Percentiles rank a stretch among this genome's conserved stretches.
These are phyloP conservation scores for Oryza meyeriana DNA, from an alignment of 176 grass and related monocot species.

Conservation along the genomic window DNA sequence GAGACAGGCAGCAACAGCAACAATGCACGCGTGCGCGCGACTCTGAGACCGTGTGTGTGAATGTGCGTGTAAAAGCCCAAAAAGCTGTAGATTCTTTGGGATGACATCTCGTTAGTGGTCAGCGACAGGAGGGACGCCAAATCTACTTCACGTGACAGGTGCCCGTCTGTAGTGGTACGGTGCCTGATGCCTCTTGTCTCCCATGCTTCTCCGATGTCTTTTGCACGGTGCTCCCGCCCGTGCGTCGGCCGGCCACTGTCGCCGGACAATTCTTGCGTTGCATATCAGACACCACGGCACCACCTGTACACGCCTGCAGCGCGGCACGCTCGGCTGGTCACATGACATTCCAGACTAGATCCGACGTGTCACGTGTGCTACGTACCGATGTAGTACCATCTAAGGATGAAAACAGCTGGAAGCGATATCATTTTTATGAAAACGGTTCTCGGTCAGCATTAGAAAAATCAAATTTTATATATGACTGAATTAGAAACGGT, in stretches of 20 bases:
- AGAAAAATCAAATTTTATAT: too few relatives aligned
- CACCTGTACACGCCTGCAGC: too few relatives aligned
- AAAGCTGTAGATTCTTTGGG: not conserved
- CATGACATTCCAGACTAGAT: not conserved
- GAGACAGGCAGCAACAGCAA: not conserved
- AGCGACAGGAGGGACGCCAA: conserved; percentile 20
- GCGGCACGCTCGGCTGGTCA: not conserved
- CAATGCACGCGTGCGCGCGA: not conserved
- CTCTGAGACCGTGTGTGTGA: not conserved
- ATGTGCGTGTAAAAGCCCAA: not conserved
- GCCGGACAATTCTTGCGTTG: not conserved
- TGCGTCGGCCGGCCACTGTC: not conserved
- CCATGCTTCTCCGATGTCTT: not conserved
- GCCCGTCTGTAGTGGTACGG: conserved; percentile 1
- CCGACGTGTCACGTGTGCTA: too few relatives aligned
- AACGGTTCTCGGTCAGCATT: too few relatives aligned
- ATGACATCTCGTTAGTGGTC: not conserved
- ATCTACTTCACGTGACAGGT: conserved; percentile 13
- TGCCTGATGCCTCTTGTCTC: not conserved
- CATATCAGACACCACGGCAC: too few relatives aligned
- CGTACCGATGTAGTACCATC: too few relatives aligned
- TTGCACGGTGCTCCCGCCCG: not conserved
- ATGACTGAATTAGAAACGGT: too few relatives aligned
- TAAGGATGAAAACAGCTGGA: too few relatives aligned
- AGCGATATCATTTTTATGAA: too few relatives aligned